Evolutionary conservation across 1,284 basidiomycete genomes (phyloP), one percentile per base, ranked within the genome.

Genomic region (Trametes pubescens): DNA sequence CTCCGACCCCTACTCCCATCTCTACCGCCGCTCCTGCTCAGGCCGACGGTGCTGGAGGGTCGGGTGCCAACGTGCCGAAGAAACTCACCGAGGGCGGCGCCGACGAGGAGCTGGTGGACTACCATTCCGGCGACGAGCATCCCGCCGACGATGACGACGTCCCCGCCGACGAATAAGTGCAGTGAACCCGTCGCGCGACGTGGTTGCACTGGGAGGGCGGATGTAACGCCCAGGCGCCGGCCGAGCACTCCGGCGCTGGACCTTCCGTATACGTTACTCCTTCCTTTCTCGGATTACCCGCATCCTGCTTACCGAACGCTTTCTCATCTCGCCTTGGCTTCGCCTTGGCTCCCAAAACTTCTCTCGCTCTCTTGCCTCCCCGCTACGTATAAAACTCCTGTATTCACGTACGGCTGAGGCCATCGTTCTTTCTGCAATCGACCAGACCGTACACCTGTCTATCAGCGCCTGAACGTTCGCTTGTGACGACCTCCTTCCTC

Each of bases 361-460:
- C 24, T 40, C 38, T 40, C 38, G 2, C 18, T 40, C 38, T 40
- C 38, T 40, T 10, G 4, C 38, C 38, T 40, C 38, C 38, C 38
- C 38, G 38, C 29, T 40, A 40, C 18, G 13, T 40, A 40, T 40
- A 40, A 40, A 40, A 48, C 47, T 46, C 47, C 4, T 48, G 24
- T 48, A 26, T 48, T 44, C 21, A 8, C 18, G 43, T 44, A 44
- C 43, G 43, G 43, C 43, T 44, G 51, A 38, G 34, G 34, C 35
- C 34, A 52, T 22, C 52, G 37, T 53, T 40, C 52, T 40, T 40
- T 43, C 22, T 7, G 35, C 37, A 53, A 53, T 53, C 35, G 51
- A 52, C 32, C 24, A 53, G 52, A 53, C 52, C 52, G 37, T 53
- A 53, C 22, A 40, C 52, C 52, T 53, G 52, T 53, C 52, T 43